Evolutionary conservation across 306 rosid species (phyloP).

Genomic region (Cyamopsis tetragonoloba): DNA sequence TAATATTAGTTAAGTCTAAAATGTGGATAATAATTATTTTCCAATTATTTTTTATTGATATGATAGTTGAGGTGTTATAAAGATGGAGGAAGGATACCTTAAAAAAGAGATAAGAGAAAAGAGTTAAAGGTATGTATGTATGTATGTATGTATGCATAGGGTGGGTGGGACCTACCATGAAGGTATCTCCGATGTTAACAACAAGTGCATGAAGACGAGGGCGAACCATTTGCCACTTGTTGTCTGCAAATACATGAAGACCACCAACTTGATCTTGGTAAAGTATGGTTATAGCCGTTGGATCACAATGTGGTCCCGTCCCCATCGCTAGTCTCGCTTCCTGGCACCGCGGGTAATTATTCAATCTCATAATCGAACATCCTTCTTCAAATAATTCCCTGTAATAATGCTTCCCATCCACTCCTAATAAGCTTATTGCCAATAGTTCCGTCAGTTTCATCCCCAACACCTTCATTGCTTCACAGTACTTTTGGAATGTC

Average conservation of each 20-base stretch:
- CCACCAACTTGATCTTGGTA: constrained; percentile 74
- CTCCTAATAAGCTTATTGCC: constrained; percentile 68
- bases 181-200: constrained; percentile 71
- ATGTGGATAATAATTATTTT: no score
- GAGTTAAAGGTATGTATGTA: no score
- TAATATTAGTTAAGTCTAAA: no score
- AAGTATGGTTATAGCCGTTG: constrained; percentile 69
- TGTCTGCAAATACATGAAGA: constrained; percentile 55
- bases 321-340: constrained; percentile 52
- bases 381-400: constrained; percentile 53
- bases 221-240: constrained; percentile 50
- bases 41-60: no score
- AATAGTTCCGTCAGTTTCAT: constrained; percentile 51
- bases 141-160: background rate
- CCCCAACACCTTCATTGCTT: constrained; percentile 51
- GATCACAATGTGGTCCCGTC: constrained; percentile 85
- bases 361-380: constrained; percentile 65
- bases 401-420: constrained; percentile 41
- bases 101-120: no score
- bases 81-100: no score
- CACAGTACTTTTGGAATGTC: constrained; percentile 58
- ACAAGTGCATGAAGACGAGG: constrained; percentile 56
- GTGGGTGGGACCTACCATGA: constrained; percentile 42
- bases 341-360: constrained; percentile 63
- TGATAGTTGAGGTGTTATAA: no score